Evolutionary conservation across 768 basidiomycete genomes (phyloP), one percentile per base, ranked within the genome.

Genomic region (Kwoniella mangroviensis): DNA sequence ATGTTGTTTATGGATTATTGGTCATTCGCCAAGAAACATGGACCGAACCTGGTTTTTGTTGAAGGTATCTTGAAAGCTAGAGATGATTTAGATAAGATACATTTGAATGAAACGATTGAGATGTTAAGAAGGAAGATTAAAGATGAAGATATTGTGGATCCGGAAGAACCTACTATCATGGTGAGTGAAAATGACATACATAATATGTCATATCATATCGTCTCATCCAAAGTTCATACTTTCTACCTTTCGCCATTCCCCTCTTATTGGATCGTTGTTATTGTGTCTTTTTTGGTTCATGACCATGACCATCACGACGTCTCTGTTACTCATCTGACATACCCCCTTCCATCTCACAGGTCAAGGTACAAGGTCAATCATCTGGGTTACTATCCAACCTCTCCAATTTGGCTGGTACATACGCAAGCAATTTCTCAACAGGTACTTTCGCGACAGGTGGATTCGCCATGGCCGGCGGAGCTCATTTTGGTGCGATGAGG

Each of bases 1-100:
- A 88, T 98, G 83, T 90, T 90, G 2, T 96, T 96, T 86, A 85
- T 98, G 65, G 94, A 94, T 12, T 97, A 91, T 83, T 97, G 92
- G 90, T 86, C 80, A 4, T 98, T 99, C 82, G 95, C 94, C 19
- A 92, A 92, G 78, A 89, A 91, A 24, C 91, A 96, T 82, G 97
- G 97, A 4, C 94, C 96, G 26, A 94, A 95, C 75, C 86, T 97
- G 52, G 86, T 89, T 1, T 98, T 97, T 77, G 91, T 97, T 40
- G 96, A 98, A 81, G 88, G 90, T 10, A 79, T 99, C 56, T 91
- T 98, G 87, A 92, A 90, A 80, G 89, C 91, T 4, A 87, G 97
- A 62, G 91, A 91, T 65, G 95, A 99, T 83, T 85, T 98, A 64
- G 94, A 97, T 83, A 88, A 93, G n/a, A 89, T 90, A 1, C 89